phyloP scores from a whole-genome alignment of 2,329 filamentous ascomycete genomes.

The Epichloe brachyelytri region DNA sequence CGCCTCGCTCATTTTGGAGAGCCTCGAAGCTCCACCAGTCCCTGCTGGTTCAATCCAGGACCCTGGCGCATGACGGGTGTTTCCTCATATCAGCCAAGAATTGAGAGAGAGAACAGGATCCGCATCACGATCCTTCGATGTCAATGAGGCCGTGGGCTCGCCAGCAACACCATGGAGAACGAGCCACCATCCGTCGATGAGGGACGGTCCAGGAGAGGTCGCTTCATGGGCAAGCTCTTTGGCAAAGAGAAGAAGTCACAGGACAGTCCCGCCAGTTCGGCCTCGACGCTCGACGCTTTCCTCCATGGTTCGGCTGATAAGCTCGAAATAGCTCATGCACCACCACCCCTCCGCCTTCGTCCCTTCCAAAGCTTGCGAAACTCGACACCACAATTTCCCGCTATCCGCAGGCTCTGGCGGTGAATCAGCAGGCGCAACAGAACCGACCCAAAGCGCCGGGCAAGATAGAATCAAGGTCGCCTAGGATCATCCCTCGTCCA shows the following conservation, averaged over 20 bases:
- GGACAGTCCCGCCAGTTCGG: conserved; percentile 24
- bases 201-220: conserved; percentile 33
- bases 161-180: conserved; percentile 30
- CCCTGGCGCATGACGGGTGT: background rate
- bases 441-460: conserved; percentile 27
- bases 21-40: background rate
- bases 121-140: conserved; percentile 4
- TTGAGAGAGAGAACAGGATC: background rate
- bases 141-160: conserved; percentile 18
- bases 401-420: conserved; percentile 40
- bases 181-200: conserved; percentile 27
- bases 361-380: conserved; percentile 36
- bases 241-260: conserved; percentile 26
- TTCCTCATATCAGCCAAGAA: background rate
- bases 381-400: conserved; percentile 45
- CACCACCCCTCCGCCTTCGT: conserved; percentile 30
- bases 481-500: conserved; percentile 30
- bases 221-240: conserved; percentile 53
- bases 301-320: conserved; percentile 43
- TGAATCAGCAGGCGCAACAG: conserved; percentile 30
- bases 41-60: background rate
- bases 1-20: background rate
- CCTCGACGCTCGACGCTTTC: conserved; percentile 44
- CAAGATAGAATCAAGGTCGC: conserved; percentile 29
- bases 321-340: conserved; percentile 38